Evolutionary conservation across 495 filamentous ascomycete genomes (phyloP).

Genomic region (Neurospora cerealis): DNA sequence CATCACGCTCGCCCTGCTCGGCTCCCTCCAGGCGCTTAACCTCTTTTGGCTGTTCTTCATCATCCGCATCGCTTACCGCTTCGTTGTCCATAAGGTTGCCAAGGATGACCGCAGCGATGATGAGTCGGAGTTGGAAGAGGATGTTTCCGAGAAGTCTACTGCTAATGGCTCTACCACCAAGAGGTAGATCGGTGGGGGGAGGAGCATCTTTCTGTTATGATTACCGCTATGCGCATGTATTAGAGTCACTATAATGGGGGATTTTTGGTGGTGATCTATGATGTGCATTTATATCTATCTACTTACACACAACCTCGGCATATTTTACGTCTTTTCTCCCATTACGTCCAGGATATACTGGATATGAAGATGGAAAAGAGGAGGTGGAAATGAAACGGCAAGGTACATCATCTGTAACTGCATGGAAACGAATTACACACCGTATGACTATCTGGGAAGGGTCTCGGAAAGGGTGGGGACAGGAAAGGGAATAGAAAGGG

Average conservation of each 20-base stretch:
- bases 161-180: not conserved
- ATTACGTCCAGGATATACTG: not conserved
- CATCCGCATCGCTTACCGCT: conserved; percentile 56
- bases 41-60: conserved; percentile 85
- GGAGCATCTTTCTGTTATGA: not conserved
- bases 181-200: not conserved
- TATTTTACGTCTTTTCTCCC: not conserved
- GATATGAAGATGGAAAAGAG: not conserved
- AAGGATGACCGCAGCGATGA: conserved; percentile 48
- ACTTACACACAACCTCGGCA: not conserved
- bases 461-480: not conserved
- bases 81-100: conserved; percentile 35
- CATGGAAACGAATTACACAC: not conserved
- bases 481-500: not conserved
- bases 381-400: not conserved
- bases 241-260: not conserved
- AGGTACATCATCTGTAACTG: not conserved
- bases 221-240: not conserved
- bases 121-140: conserved; percentile 32
- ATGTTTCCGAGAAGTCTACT: not conserved
- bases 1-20: conserved; percentile 62
- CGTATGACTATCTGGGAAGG: not conserved
- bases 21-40: conserved; percentile 69
- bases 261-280: not conserved
- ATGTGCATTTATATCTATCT: not conserved